Evolutionary conservation across 768 basidiomycete species (phyloP), one percentile per base, ranked within the genome.

Genomic region (Coprinopsis marcescibilis): DNA sequence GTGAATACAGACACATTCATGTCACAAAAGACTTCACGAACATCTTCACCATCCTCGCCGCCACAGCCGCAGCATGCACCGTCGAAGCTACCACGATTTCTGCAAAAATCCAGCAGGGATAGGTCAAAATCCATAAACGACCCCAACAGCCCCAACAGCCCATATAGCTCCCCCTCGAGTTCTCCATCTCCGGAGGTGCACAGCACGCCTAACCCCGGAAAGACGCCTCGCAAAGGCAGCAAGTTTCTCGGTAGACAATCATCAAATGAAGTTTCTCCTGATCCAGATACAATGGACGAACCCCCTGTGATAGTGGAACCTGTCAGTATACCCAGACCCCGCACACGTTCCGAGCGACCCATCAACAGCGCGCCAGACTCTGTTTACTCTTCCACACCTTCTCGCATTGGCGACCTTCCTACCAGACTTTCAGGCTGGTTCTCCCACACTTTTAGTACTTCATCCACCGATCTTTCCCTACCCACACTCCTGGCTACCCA

Each of bases 351-450:
- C 26, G 38, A 43, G 45, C 49, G 45, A 45, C 38, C 29, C 54
- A 27, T n/a, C 52, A 45, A 20, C 47, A 45, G 10, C 52, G 51
- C 35, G 50, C 59, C 10, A 57, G 68, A 21, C 64, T 72, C 50
- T 39, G 3, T 38, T 13, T 73, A 75, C 50, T 67, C 74, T 49
- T 75, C 72, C 44, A 60, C 75, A 39, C 65, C 72, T n/a, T 72
- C 76, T 30, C 73, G 78, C 45, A 75, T 86, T 50, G 68, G 76
- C 51, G 85, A 88, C 67, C 73, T 89, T 24, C 82, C 87, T 1
- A 81, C 80, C 12, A 75, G 88, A 0, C 77, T 89, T 36, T 81
- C 85, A 0, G 85, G 87, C 55, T 87, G 88, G 87, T 76, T 89
- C 64, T 77, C 82, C 0, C 85, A 89, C 62, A 83, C 84, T 0